Conservation (phyloP, 2,329 filamentous ascomycete species). For the Coniochaeta hoffmannii region DNA sequence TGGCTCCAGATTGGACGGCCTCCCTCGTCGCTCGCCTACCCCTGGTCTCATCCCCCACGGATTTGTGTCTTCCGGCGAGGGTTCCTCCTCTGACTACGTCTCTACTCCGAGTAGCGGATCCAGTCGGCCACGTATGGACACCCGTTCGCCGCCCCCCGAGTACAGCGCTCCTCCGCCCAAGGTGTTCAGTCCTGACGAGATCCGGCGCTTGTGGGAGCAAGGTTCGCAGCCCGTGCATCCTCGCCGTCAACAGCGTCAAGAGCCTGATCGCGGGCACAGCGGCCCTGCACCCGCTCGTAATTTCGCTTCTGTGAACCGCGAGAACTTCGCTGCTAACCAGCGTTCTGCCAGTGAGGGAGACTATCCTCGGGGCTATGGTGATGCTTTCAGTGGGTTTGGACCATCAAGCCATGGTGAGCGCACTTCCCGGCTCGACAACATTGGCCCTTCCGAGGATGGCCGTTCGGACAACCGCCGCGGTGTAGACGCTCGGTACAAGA, state of each 20-base stretch:
- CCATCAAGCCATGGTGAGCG: neutral
- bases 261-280: neutral
- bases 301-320: neutral
- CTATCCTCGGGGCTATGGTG: neutral
- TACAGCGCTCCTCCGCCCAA: neutral
- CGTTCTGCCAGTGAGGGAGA: neutral
- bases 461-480: neutral
- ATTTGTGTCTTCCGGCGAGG: neutral
- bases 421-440: neutral
- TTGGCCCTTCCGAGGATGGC: neutral
- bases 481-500: neutral
- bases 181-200: neutral
- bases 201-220: neutral
- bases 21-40: neutral
- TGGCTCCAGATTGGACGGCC: neutral
- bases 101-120: neutral
- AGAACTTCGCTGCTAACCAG: neutral
- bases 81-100: neutral
- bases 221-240: neutral
- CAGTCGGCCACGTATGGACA: neutral
- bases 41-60: neutral
- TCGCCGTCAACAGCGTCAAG: neutral
- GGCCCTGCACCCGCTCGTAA: neutral
- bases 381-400: too few relatives aligned
- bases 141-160: neutral